These are phyloP conservation scores for Penicillium expansum DNA, from an alignment of 2,329 filamentous ascomycete species.

Conservation along the genomic window DNA sequence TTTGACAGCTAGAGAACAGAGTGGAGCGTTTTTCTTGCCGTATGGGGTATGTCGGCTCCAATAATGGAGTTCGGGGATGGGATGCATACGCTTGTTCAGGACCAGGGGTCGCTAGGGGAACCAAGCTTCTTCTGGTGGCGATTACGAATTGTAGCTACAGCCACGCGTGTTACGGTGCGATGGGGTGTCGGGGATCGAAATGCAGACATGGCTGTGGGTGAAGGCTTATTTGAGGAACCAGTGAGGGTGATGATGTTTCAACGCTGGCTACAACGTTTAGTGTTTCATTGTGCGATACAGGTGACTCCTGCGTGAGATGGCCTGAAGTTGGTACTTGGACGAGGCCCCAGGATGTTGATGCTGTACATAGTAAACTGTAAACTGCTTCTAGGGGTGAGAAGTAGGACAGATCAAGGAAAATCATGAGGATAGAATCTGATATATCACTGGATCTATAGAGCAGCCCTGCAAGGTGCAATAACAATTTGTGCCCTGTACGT, in stretches of 20 bases:
- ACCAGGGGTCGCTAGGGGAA: background rate
- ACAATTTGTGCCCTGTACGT: background rate
- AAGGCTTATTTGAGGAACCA: background rate
- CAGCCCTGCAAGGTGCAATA: background rate
- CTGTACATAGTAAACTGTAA: background rate
- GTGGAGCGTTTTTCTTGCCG: background rate
- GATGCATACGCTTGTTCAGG: background rate
- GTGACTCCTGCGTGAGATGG: background rate
- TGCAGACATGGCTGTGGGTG: background rate
- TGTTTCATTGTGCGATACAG: background rate
- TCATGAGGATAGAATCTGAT: conserved; percentile 15
- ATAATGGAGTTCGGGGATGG: background rate
- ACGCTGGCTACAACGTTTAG: background rate
- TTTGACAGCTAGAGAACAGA: conserved; percentile 2
- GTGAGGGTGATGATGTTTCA: background rate
- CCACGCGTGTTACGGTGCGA: background rate
- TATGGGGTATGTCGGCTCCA: background rate
- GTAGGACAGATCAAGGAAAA: conserved; percentile 1
- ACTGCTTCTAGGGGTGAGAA: conserved; percentile 4
- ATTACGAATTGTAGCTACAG: background rate
- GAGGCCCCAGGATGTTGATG: background rate
- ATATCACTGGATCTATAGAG: conserved; percentile 5
- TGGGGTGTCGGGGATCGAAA: background rate
- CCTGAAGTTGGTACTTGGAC: background rate
- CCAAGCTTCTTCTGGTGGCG: background rate